Percentiles rank a stretch among this genome's conserved stretches.
Conservation (phyloP, 73 alveolate genomes). For the Urostyla sp. region DNA sequence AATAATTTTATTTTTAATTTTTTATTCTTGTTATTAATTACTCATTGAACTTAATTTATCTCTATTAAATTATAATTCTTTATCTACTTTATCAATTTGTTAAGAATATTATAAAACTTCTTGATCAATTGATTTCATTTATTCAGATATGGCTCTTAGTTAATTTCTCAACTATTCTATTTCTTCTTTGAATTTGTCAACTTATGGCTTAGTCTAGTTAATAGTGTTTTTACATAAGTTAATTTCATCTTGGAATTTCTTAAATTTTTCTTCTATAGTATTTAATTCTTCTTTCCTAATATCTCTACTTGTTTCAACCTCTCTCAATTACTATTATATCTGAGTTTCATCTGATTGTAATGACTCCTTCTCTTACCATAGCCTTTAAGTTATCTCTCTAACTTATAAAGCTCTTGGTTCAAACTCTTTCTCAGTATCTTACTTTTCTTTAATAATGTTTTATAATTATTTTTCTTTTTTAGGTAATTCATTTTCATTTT, state of each 20-base stretch:
- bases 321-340: slow-evolving; percentile 2
- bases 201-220: not conserved
- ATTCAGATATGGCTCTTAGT: not conserved
- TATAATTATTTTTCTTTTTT: slow-evolving; percentile 38
- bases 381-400: slow-evolving; percentile 50
- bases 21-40: slow-evolving; percentile 43
- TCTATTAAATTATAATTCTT: not conserved
- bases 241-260: slow-evolving; percentile 45
- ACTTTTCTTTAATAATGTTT: not conserved
- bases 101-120: not conserved
- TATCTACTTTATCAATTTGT: not conserved
- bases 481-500: slow-evolving; percentile 48
- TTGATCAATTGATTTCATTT: not conserved
- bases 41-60: slow-evolving; percentile 12
- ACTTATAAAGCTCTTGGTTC: slow-evolving; percentile 33
- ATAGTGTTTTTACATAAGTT: not conserved
- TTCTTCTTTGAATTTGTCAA: not conserved
- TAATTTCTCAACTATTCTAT: not conserved
- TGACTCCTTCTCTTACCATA: slow-evolving; percentile 53
- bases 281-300: slow-evolving; percentile 33
- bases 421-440: slow-evolving; percentile 40
- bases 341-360: slow-evolving; percentile 43
- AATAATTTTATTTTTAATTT: slow-evolving; percentile 55
- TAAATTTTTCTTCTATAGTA: slow-evolving; percentile 57
- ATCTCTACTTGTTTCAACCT: slow-evolving; percentile 14